Evolutionary conservation across 148 eudicot species (phyloP).

Genomic region (Nepenthes gracilis): DNA sequence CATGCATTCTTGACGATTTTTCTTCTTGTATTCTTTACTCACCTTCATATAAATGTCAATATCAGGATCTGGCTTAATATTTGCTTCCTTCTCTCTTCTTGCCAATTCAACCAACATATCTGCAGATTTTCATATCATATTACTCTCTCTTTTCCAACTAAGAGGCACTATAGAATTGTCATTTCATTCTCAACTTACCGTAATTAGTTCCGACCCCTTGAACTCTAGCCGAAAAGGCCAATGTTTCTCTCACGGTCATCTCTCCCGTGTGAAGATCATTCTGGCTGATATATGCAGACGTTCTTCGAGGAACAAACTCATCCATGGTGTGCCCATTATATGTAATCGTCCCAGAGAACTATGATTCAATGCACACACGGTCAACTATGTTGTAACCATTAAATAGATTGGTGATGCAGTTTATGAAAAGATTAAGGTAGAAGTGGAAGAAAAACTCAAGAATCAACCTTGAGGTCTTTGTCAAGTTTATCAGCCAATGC

Average conservation of each 20-base stretch:
- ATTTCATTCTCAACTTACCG: constrained; percentile 16
- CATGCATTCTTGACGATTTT: neutral
- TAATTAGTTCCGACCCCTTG: constrained; percentile 51
- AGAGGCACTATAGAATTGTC: neutral
- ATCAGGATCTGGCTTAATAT: constrained; percentile 61
- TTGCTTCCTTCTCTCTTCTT: constrained; percentile 56
- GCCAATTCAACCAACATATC: constrained; percentile 52
- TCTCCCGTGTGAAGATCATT: constrained; percentile 48
- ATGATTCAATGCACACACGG: neutral
- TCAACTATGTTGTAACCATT: no score
- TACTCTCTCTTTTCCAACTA: neutral
- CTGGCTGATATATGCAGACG: constrained; percentile 52
- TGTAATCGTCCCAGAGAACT: constrained; percentile 32
- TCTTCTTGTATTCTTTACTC: constrained; percentile 1
- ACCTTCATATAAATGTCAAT: constrained; percentile 66
- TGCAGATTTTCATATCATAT: constrained; percentile 7
- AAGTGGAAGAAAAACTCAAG: neutral
- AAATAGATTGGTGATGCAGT: neutral
- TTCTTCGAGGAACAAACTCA: constrained; percentile 43
- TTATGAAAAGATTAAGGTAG: constrained; percentile 1
- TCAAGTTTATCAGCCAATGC: constrained; percentile 84
- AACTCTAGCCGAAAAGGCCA: constrained; percentile 49
- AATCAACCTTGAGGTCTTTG: constrained; percentile 37
- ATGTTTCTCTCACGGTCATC: constrained; percentile 52
- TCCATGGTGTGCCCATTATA: constrained; percentile 50